Base-by-base conservation (phyloP, 257 asterid genomes). In the Capsicum rhomboideum region DNA sequence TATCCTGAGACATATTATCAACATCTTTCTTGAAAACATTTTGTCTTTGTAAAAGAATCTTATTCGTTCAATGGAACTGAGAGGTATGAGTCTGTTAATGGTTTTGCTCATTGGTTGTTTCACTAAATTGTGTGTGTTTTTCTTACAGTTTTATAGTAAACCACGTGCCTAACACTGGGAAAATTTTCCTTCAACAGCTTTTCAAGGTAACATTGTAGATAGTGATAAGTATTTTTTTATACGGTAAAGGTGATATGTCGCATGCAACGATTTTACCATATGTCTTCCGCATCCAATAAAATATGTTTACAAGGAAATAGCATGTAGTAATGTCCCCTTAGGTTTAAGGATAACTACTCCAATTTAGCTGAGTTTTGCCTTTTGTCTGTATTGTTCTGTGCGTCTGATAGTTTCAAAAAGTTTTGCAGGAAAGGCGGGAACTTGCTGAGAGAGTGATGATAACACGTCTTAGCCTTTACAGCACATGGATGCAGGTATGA, bases 361-460 rank as follows among this genome's bases (percentile, higher is more conserved):
- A 23, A 23, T 23, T 23, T 14, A 75, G 26, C 26, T 4, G 26
- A 49, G 61, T 75, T 72, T 50, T 26, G 81, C 61, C 1, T 49
- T 26, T 49, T 46, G 40, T 1, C 26, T 14, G 8, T 37, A 7
- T 53, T 20, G 55, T 20, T 44, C 10, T 34, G 16, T 40, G 40
- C 5, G 58, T 58, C 10, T 59, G 21, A 80, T 80, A 34, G 71
- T 53, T 34, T 56, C 74, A 12, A 40, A 40, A 77, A 58, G 37
- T 67, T 85, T 67, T 46, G 52, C 92, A 92, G 97, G 98, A 93
- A 87, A 89, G 90, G 40, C 92, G 86, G 83, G 93, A 90, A 64
- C 95, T 93, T 83, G 97, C 94, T 63, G 95, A 92, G 85, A 88
- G 97, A 90, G 98, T 91, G 85, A 92, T 93, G 97, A 85, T 91